Conservation (phyloP, 2,329 filamentous ascomycete genomes). For the Pseudogymnoascus sp. region DNA sequence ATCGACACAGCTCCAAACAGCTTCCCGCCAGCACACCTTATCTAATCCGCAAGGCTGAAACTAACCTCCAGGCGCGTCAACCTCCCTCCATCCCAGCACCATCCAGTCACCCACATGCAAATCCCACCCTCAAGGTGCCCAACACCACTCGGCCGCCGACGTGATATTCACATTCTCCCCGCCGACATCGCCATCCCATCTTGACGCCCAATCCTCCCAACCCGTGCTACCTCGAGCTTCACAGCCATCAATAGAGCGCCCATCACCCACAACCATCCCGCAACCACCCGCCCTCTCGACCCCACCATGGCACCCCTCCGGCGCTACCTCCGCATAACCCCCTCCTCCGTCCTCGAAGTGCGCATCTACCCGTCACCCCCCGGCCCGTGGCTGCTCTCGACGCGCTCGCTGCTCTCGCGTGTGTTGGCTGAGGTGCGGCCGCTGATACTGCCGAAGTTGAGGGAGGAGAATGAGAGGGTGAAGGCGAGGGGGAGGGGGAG, state of each 20-base stretch:
- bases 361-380: constrained; percentile 93
- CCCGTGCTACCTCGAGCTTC: background rate
- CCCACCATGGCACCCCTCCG: constrained; percentile 73
- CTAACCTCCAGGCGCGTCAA: background rate
- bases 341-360: constrained; percentile 91
- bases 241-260: background rate
- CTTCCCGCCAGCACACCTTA: background rate
- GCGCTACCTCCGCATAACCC: constrained; percentile 84
- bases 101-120: background rate
- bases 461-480: constrained; percentile 73
- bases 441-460: constrained; percentile 80
- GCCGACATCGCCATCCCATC: background rate
- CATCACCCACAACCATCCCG: background rate
- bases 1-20: background rate
- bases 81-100: background rate
- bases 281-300: background rate
- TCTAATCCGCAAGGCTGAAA: constrained; percentile 5
- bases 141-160: background rate
- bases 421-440: constrained; percentile 82
- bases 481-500: constrained; percentile 51
- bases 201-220: background rate
- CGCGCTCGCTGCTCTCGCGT: constrained; percentile 67
- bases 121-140: background rate
- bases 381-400: constrained; percentile 76
- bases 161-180: background rate